Evolutionary conservation across 2,329 filamentous ascomycete genomes (phyloP).

Genomic region (Cladorrhinum sp.): DNA sequence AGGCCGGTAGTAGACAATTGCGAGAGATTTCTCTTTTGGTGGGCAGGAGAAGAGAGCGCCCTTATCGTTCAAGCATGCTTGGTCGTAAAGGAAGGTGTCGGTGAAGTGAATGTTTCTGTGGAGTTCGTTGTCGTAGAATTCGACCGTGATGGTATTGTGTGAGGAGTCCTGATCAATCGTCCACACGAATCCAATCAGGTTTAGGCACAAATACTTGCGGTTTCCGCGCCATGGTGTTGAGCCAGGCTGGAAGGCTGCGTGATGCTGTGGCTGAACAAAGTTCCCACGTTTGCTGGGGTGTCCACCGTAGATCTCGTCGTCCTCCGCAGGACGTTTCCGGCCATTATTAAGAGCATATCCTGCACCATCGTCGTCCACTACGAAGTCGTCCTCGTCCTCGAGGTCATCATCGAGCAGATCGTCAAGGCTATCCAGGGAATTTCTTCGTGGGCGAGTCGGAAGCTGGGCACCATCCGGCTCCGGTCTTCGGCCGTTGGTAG

Average conservation of each 20-base stretch:
- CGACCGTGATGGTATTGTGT: constrained; percentile 89
- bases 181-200: constrained; percentile 93
- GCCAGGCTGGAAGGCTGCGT: constrained; percentile 86
- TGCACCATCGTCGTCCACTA: constrained; percentile 91
- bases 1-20: constrained; percentile 90
- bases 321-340: constrained; percentile 49
- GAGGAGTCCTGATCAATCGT: constrained; percentile 86
- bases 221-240: constrained; percentile 96
- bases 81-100: constrained; percentile 93
- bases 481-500: constrained; percentile 59
- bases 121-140: constrained; percentile 93
- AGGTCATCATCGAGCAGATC: constrained; percentile 66
- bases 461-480: constrained; percentile 55
- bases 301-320: constrained; percentile 49
- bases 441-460: constrained; percentile 52
- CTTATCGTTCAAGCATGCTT: constrained; percentile 83
- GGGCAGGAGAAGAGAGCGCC: constrained; percentile 84
- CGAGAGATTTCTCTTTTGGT: constrained; percentile 61
- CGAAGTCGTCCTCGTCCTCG: constrained; percentile 71
- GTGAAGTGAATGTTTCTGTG: constrained; percentile 97
- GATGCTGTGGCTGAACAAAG: constrained; percentile 61
- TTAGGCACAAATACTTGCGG: constrained; percentile 87
- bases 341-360: constrained; percentile 67
- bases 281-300: constrained; percentile 49
- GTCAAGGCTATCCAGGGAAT: constrained; percentile 74